Base-by-base conservation (phyloP, 495 filamentous ascomycete species). In the Aspergillus avenaceus region DNA sequence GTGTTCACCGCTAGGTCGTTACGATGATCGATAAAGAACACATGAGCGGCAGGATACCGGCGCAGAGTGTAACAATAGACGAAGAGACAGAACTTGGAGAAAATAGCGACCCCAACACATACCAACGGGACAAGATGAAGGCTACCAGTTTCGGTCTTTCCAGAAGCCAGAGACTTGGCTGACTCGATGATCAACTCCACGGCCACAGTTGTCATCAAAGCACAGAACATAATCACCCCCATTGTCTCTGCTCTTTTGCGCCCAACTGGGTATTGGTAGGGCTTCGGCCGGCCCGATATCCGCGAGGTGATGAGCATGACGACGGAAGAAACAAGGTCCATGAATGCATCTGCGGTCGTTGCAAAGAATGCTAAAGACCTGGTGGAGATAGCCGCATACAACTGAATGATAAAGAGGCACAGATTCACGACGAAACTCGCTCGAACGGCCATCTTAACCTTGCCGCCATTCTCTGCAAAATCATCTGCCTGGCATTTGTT, bases 161-260 rank as follows among this genome's bases (percentile, higher is more conserved):
- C 75, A 6, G 49, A 63, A 7, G 61, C 76, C 6, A 81, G 65
- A 12, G 59, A 57, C 34, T 76, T 68, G 29, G 60, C 76, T 16
- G 76, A 79, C 49, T 81, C 75, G 34, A 75, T 65, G 45, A 81
- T 70, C 25, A 82, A 58, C 57, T 80, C 69, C 25, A 79, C 70
- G 42, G 78, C 71, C 14, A 82, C 78, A 0, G 76, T 80, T 21
- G 76, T 80, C 75, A 81, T 78, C 55, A 80, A 58, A 31, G 77
- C 76, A 55, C 77, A 80, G 68, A 82, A 82, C 47, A 81, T 69
- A 50, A 82, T 81, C 48, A 81, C 78, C 5, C 76, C 78, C 37
- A 81, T 72, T 5, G 77, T 80, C 57, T 80, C 77, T 47, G 78
- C 77, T 41, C 78, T 65, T 8, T 66, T 80, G 1, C 77, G 77